Conservation (phyloP, 164 flowering plant species). For the Malania oleifera region DNA sequence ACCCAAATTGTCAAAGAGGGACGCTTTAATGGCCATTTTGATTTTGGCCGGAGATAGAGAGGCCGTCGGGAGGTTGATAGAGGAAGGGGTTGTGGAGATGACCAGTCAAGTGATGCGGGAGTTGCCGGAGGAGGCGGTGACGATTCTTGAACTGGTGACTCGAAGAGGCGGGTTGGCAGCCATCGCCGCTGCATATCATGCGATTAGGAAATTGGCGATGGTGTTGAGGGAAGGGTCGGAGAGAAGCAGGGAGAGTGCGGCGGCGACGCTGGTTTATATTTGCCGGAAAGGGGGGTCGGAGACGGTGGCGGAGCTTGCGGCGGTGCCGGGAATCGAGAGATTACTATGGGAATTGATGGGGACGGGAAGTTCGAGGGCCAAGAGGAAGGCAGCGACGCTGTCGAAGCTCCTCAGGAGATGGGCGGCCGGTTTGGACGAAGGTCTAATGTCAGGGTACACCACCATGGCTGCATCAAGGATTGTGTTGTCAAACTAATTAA, state of each 20-base stretch:
- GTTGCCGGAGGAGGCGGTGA: conserved; percentile 61
- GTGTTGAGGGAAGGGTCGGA: conserved; percentile 56
- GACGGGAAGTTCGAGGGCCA: neutral
- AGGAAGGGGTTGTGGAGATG: conserved; percentile 59
- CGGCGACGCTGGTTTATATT: conserved; percentile 60
- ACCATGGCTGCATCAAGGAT: conserved; percentile 10
- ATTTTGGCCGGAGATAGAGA: conserved; percentile 73
- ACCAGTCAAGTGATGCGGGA: conserved; percentile 26
- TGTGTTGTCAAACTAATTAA: conserved; percentile 7
- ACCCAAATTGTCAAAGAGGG: conserved; percentile 46
- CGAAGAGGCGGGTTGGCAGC: conserved; percentile 64
- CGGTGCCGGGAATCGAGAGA: conserved; percentile 14
- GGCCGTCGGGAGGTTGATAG: conserved; percentile 48
- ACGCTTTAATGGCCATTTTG: conserved; percentile 69
- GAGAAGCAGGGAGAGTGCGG: conserved; percentile 56
- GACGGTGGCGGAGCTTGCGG: conserved; percentile 53
- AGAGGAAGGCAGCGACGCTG: conserved; percentile 9
- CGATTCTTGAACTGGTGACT: conserved; percentile 56
- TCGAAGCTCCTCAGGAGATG: neutral
- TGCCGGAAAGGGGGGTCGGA: conserved; percentile 61
- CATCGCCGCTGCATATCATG: conserved; percentile 26
- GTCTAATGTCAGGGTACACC: conserved; percentile 3
- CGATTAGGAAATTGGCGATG: conserved; percentile 32
- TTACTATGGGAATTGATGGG: neutral
- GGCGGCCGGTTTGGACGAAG: conserved; percentile 28